Evolutionary conservation across 2,329 filamentous ascomycete species (phyloP).

Genomic region (Raffaelea arxii): DNA sequence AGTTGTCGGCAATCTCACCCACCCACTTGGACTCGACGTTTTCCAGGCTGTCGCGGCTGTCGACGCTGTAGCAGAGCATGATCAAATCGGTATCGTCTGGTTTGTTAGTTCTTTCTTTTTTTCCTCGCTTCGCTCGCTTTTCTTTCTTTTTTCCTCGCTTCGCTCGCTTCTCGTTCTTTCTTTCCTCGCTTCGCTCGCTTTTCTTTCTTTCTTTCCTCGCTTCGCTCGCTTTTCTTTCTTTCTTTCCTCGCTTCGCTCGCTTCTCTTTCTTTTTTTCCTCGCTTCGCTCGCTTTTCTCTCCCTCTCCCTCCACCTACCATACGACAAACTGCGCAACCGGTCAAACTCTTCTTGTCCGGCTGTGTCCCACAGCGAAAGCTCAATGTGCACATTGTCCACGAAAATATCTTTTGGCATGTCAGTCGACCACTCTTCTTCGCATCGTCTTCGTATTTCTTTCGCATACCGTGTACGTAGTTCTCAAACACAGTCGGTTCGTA

Average conservation of each 20-base stretch:
- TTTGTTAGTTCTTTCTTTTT: not conserved
- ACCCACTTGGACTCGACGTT: slow-evolving; percentile 99
- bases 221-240: too few relatives aligned
- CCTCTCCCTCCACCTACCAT: slow-evolving; percentile 44
- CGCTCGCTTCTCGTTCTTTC: too few relatives aligned
- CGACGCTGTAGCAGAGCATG: slow-evolving; percentile 97
- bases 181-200: too few relatives aligned
- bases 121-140: too few relatives aligned
- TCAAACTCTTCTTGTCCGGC: slow-evolving; percentile 99
- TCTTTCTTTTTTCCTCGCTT: too few relatives aligned
- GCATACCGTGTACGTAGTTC: slow-evolving; percentile 92
- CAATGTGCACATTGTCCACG: slow-evolving; percentile 93
- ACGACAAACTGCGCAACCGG: slow-evolving; percentile 85
- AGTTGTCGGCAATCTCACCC: slow-evolving; percentile 95
- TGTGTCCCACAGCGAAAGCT: slow-evolving; percentile 96
- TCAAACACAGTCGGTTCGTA: slow-evolving; percentile 98
- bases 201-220: too few relatives aligned
- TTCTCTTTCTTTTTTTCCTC: too few relatives aligned
- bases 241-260: too few relatives aligned
- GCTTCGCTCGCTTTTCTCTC: not conserved
- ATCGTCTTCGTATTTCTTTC: not conserved
- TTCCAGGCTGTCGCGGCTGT: slow-evolving; percentile 91
- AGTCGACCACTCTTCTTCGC: too few relatives aligned
- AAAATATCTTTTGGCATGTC: slow-evolving; percentile 93
- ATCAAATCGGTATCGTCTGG: slow-evolving; percentile 85